Evolutionary conservation across 805 yeast species (phyloP).

Genomic region (Suhomyces sp.): DNA sequence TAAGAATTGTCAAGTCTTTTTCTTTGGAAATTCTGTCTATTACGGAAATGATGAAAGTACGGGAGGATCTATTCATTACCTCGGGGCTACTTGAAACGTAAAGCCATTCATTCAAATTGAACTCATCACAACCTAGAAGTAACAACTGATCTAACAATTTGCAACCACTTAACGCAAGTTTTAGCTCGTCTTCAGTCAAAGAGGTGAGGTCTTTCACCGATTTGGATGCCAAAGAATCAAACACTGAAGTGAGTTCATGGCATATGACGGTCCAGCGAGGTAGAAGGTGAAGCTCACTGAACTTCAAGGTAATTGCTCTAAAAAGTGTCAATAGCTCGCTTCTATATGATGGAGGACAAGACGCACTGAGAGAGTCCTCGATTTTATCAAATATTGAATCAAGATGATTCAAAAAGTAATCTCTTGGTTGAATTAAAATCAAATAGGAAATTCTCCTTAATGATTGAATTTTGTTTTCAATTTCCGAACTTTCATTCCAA

Average conservation of each 20-base stretch:
- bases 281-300: conserved; percentile 59
- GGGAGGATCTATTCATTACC: conserved; percentile 42
- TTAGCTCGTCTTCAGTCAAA: conserved; percentile 35
- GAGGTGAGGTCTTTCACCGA: conserved; percentile 23
- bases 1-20: conserved; percentile 28
- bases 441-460: conserved; percentile 65
- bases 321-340: conserved; percentile 54
- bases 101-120: conserved; percentile 79
- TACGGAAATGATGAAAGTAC: conserved; percentile 29
- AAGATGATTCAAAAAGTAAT: conserved; percentile 50
- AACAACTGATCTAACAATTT: conserved; percentile 77
- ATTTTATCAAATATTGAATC: conserved; percentile 45
- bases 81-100: conserved; percentile 70
- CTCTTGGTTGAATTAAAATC: conserved; percentile 58
- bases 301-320: conserved; percentile 62
- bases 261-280: conserved; percentile 69
- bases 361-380: conserved; percentile 25
- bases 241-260: conserved; percentile 55
- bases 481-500: conserved; percentile 67
- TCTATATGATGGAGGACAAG: conserved; percentile 33
- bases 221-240: conserved; percentile 35
- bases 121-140: conserved; percentile 68
- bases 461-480: conserved; percentile 48
- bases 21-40: conserved; percentile 47
- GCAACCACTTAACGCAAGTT: conserved; percentile 55